Conservation (phyloP, 106 monocot genomes). For the Agapanthus africanus region DNA sequence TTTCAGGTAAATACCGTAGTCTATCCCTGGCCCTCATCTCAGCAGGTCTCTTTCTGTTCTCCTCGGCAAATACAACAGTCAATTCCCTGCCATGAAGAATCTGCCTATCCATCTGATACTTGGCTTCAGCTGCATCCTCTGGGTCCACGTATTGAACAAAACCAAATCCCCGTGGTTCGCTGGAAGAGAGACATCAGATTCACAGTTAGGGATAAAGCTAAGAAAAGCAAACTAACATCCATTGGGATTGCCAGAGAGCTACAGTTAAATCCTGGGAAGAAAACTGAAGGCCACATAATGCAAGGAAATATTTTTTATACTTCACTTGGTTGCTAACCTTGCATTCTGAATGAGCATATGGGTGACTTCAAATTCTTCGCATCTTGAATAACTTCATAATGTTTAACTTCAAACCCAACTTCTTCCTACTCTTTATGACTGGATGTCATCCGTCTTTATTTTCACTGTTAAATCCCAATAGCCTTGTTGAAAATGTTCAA, state of each 20-base stretch:
- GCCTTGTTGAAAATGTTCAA: slow-evolving; percentile 36
- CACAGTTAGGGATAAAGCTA: too few relatives aligned
- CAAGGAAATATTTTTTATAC: slow-evolving; percentile 8
- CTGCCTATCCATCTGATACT: slow-evolving; percentile 91
- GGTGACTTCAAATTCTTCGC: slow-evolving; percentile 66
- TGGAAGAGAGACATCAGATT: not conserved
- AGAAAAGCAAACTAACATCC: slow-evolving; percentile 9
- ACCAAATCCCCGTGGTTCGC: slow-evolving; percentile 87
- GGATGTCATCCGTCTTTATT: slow-evolving; percentile 72
- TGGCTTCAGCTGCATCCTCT: slow-evolving; percentile 80
- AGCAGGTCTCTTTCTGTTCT: slow-evolving; percentile 79
- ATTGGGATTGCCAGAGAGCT: not conserved
- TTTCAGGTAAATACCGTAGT: slow-evolving; percentile 32
- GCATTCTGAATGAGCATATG: slow-evolving; percentile 55
- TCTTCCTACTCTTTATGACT: slow-evolving; percentile 47
- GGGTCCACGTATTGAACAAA: slow-evolving; percentile 84
- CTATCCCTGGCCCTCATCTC: slow-evolving; percentile 87
- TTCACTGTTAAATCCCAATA: slow-evolving; percentile 67
- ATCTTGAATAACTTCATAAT: slow-evolving; percentile 60
- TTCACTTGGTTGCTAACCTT: slow-evolving; percentile 73
- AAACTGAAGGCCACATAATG: not conserved
- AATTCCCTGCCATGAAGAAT: slow-evolving; percentile 72
- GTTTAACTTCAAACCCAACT: slow-evolving; percentile 24
- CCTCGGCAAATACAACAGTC: slow-evolving; percentile 93
- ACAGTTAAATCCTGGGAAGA: not conserved